Evolutionary conservation across 495 filamentous ascomycete species (phyloP).

Genomic region (Annulohypoxylon moriforme): DNA sequence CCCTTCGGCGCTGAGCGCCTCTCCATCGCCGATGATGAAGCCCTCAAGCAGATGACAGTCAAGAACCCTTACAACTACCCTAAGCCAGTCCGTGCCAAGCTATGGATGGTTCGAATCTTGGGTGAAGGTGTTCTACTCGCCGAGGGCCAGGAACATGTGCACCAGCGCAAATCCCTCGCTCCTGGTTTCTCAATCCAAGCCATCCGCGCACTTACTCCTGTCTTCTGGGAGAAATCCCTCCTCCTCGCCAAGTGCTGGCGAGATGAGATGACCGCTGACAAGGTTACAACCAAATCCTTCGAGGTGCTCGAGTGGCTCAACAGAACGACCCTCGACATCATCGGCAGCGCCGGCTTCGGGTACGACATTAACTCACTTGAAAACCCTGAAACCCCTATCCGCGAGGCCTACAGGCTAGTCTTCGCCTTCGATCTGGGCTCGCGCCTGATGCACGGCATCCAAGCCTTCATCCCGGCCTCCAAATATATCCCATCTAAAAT

Average conservation of each 20-base stretch:
- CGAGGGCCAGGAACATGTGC: constrained; percentile 56
- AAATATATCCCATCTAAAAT: constrained; percentile 58
- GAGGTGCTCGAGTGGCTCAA: constrained; percentile 62
- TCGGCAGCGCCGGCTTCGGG: constrained; percentile 63
- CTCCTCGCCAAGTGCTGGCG: constrained; percentile 57
- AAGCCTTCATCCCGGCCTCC: constrained; percentile 57
- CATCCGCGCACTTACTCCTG: constrained; percentile 58
- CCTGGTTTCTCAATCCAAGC: constrained; percentile 60
- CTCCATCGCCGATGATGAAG: constrained; percentile 57
- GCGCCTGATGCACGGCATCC: constrained; percentile 56
- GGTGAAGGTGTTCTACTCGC: constrained; percentile 62
- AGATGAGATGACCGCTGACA: constrained; percentile 49
- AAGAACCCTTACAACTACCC: constrained; percentile 66
- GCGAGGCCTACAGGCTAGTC: constrained; percentile 58
- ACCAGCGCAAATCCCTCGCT: constrained; percentile 60
- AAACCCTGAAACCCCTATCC: constrained; percentile 55
- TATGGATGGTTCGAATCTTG: constrained; percentile 62
- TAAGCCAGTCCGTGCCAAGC: constrained; percentile 61
- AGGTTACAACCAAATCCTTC: constrained; percentile 46
- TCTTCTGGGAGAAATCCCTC: constrained; percentile 64
- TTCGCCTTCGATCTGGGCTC: constrained; percentile 59
- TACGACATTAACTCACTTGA: constrained; percentile 58
- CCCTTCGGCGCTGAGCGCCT: constrained; percentile 58
- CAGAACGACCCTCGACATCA: constrained; percentile 64
- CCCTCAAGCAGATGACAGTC: constrained; percentile 61